A percentile compares a stretch with the other conserved stretches of the same genome.
Conservation (phyloP, 2,329 filamentous ascomycete genomes). For the Aspergillus sp. region DNA sequence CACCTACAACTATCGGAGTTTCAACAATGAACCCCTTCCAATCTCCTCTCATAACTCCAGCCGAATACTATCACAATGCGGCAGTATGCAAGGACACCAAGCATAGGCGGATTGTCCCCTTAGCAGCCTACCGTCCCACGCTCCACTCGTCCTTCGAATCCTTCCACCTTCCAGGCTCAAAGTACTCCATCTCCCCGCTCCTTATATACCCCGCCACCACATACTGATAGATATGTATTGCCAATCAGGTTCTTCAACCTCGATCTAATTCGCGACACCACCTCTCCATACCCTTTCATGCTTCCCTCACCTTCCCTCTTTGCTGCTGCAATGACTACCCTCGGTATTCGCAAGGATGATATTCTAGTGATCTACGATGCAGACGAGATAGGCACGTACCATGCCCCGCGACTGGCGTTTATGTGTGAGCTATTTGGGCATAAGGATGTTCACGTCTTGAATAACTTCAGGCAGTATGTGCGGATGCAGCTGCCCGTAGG, state of each 20-base stretch:
- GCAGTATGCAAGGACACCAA: neutral
- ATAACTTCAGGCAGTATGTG: constrained; percentile 31
- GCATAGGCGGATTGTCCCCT: constrained; percentile 23
- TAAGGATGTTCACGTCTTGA: constrained; percentile 29
- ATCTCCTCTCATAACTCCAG: constrained; percentile 17
- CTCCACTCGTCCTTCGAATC: constrained; percentile 16
- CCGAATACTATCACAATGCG: constrained; percentile 12
- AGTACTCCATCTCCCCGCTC: constrained; percentile 16
- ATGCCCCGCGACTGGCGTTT: constrained; percentile 33
- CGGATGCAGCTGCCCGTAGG: constrained; percentile 21
- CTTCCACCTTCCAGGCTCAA: constrained; percentile 27
- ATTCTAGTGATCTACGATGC: constrained; percentile 34
- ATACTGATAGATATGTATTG: neutral
- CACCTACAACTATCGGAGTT: neutral
- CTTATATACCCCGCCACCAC: too few species aligned
- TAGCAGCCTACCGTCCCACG: constrained; percentile 25
- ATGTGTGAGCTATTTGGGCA: constrained; percentile 31
- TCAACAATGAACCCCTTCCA: constrained; percentile 7
- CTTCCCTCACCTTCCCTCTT: constrained; percentile 28
- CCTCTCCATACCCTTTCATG: constrained; percentile 32
- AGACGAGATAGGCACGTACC: constrained; percentile 31
- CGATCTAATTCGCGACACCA: constrained; percentile 25
- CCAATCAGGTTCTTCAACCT: constrained; percentile 32
- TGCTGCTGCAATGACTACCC: constrained; percentile 18
- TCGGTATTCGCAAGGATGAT: constrained; percentile 26